Percentiles rank a stretch among this genome's conserved stretches.
Evolutionary conservation across 1,284 basidiomycete genomes (phyloP).

Genomic region (Taiwanofungus camphoratus): DNA sequence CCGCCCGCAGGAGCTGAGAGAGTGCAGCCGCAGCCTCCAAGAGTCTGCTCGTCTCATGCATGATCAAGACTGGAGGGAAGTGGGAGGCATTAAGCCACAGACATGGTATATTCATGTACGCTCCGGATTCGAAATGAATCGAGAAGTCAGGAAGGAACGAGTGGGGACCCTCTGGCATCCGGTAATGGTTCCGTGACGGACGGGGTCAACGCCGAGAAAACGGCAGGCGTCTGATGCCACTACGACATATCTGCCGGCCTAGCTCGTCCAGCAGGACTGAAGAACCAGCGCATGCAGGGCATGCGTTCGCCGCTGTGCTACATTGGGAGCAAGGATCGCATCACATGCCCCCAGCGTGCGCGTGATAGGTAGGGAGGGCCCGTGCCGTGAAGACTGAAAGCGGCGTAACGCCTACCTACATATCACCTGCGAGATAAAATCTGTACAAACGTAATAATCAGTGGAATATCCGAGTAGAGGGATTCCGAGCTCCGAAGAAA

Average conservation of each 20-base stretch:
- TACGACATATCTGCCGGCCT: constrained; percentile 21
- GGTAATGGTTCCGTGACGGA: constrained; percentile 21
- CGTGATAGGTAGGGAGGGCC: too few relatives aligned
- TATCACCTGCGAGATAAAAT: too few relatives aligned
- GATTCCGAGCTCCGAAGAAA: too few relatives aligned
- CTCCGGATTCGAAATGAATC: constrained; percentile 20
- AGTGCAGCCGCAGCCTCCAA: constrained; percentile 59
- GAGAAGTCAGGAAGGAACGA: constrained; percentile 26
- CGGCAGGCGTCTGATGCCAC: constrained; percentile 24
- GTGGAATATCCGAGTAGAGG: too few relatives aligned
- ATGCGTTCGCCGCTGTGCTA: constrained; percentile 2
- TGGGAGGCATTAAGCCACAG: constrained; percentile 16
- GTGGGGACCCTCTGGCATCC: constrained; percentile 13
- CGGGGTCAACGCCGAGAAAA: constrained; percentile 24
- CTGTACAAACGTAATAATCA: too few relatives aligned
- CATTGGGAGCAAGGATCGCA: constrained; percentile 9
- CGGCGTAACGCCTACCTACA: too few relatives aligned
- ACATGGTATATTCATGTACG: constrained; percentile 25
- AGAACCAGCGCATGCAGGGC: constrained; percentile 2
- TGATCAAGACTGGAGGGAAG: constrained; percentile 26
- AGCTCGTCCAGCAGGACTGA: constrained; percentile 19
- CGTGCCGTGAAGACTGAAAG: too few relatives aligned
- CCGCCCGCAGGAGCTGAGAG: constrained; percentile 45
- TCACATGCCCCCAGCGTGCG: constrained; percentile 11
- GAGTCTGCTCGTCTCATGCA: constrained; percentile 61